These are phyloP conservation scores for Vanrija pseudolonga DNA, from an alignment of 1,284 basidiomycete species.

Conservation along the genomic window DNA sequence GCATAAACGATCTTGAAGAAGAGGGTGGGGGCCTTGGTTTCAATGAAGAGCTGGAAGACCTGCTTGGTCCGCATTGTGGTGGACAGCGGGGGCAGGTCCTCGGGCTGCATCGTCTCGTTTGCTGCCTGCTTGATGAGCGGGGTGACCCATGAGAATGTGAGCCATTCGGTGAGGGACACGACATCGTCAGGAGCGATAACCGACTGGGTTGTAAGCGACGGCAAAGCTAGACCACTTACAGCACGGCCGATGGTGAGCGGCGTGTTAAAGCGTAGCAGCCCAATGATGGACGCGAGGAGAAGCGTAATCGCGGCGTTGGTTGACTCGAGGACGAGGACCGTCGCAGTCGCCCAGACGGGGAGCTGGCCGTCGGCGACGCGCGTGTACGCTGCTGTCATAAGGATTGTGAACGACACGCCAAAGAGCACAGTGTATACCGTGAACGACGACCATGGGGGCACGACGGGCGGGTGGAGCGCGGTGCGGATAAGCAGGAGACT, in stretches of 20 bases:
- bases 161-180: constrained; percentile 72
- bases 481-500: constrained; percentile 16
- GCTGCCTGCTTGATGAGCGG: constrained; percentile 63
- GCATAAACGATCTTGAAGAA: constrained; percentile 62
- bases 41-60: constrained; percentile 58
- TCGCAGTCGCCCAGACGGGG: constrained; percentile 32
- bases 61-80: constrained; percentile 64
- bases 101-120: constrained; percentile 60
- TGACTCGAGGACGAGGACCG: constrained; percentile 25
- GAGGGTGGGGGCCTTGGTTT: constrained; percentile 52
- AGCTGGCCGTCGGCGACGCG: constrained; percentile 17
- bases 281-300: constrained; percentile 21
- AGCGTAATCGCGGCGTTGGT: constrained; percentile 23
- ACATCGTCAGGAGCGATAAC: constrained; percentile 57
- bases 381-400: constrained; percentile 29
- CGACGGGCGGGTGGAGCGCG: constrained; percentile 31
- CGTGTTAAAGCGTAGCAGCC: constrained; percentile 32
- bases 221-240: constrained; percentile 15
- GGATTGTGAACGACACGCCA: constrained; percentile 20
- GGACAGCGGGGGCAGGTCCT: constrained; percentile 68
- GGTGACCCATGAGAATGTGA: constrained; percentile 70
- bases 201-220: background rate
- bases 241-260: constrained; percentile 31
- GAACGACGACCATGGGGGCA: constrained; percentile 37
- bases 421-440: constrained; percentile 30